Base-by-base conservation (phyloP, 768 basidiomycete genomes). In the Suillus lakei region DNA sequence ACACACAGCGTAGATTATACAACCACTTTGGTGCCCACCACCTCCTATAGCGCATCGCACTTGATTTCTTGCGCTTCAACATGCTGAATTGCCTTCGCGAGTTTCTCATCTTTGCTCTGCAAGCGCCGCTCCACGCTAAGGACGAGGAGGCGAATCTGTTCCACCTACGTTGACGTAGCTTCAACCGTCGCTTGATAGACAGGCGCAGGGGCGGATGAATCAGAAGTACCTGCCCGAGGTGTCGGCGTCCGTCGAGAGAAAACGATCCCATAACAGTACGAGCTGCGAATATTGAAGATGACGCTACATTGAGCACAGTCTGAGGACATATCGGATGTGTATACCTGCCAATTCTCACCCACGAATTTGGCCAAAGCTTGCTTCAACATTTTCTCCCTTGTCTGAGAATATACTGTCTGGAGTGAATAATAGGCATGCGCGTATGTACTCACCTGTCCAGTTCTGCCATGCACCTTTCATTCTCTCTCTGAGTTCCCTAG, bases 321-420 rank as follows among this genome's bases (percentile, higher is more conserved):
- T 78, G 38, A 56, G 6, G 63, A 30, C n/a, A 41, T 44, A 51
- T 34, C 21, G 16, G 54, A 46, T 44, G 15, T 23, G 59, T 83
- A 43, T 64, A 89, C 91, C 86, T 93, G 91, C 93, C 93, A 95
- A 71, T 93, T 90, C 61, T 91, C 88, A 0, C 93, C 93, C 1
- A 86, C 90, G 26, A 93, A 76, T 67, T 85, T 88, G 6, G 86
- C 80, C 18, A 95, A 75, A 56, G 91, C 90, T 38, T 86, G 83
- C 72, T 95, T 93, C 41, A 94, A 84, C 76, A 86, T 81, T 74
- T 92, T 91, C 76, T 93, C 91, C 58, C 93, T 82, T n/a, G 82
- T 82, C 64, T 86, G 63, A 60, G 41, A 60, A 36, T 23, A 21
- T 39, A 56, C 59, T 34, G 28, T 48, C 32, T n/a, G 4, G 16